Base-by-base conservation (phyloP, 2,329 filamentous ascomycete genomes). In the Tolypocladium tundrense region DNA sequence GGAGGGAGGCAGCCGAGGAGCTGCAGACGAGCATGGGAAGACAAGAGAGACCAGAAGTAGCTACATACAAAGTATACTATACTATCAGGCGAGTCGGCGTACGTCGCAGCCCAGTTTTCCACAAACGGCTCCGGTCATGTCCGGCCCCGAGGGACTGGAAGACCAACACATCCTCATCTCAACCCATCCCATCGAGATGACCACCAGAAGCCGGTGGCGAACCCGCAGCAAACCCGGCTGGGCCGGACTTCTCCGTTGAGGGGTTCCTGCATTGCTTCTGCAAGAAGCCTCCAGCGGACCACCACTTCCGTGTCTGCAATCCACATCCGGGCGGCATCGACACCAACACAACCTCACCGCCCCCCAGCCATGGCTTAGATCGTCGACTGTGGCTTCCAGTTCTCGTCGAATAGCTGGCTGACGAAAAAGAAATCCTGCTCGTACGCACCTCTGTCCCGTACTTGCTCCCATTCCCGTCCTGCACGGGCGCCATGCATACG, bases 401-500 rank as follows among this genome's bases (percentile, higher is more conserved):
- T 77, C 58, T 77, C 72, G 62, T 83, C 78, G 65, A 78, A 85
- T 37, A 86, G 70, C 65, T 86, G 83, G 64, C 80, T 82, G 62
- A 84, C 74, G 64, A 83, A 85, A 65, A 77, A 85, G 64, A 80
- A 82, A 62, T 83, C 79, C 64, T 84, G 65, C 63, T 83, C 80
- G 61, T 79, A 83, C 41, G 70, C 72, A 19, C 73, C 70, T 42
- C 65, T 69, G 14, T 73, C 70, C 55, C 76, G 72, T 53, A 83
- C 62, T 33, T 69, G 68, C 53, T 77, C 71, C 81, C 82, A 85
- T 52, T 68, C 67, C 53, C 58, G 54, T 53, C 66, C 72, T 74
- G 58, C 54, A 58, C 53, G 45, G 31, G 58, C 57, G 59, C 41
- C 61, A 57, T 60, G 42, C 40, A 45, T 54, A 60, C 56, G 55